These are phyloP conservation scores for Scedosporium aurantiacum DNA, from an alignment of 2,329 filamentous ascomycete genomes.

Conservation along the genomic window DNA sequence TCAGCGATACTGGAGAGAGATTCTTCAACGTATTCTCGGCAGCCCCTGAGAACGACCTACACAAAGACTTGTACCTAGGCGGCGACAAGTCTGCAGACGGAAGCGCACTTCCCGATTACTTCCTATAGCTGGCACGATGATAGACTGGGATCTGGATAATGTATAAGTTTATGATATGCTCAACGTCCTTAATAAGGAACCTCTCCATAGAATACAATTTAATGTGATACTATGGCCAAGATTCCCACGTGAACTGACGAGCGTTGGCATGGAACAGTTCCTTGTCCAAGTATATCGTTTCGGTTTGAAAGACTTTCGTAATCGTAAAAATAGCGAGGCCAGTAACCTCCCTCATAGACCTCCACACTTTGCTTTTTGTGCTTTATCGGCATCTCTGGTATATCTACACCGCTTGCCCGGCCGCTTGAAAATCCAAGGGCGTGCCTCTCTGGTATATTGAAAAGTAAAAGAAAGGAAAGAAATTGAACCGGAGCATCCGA, in stretches of 20 bases:
- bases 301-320: constrained; percentile 7
- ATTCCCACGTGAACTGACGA: no score
- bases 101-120: constrained; percentile 58
- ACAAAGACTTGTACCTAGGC: constrained; percentile 72
- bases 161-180: neutral
- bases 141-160: neutral
- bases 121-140: constrained; percentile 37
- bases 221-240: no score
- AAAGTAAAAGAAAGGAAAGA: neutral
- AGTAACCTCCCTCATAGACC: neutral
- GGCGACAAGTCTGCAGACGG: constrained; percentile 59
- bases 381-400: constrained; percentile 6
- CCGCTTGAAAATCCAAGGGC: neutral
- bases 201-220: no score
- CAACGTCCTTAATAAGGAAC: no score
- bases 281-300: neutral
- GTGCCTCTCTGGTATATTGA: neutral
- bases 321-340: neutral
- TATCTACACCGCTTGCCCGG: neutral
- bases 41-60: constrained; percentile 86
- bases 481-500: constrained; percentile 1
- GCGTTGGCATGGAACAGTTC: neutral
- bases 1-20: constrained; percentile 82
- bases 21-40: constrained; percentile 98
- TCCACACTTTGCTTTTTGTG: neutral